These are phyloP conservation scores for Capsicum rhomboideum DNA, from an alignment of 257 asterid genomes.

Conservation along the genomic window DNA sequence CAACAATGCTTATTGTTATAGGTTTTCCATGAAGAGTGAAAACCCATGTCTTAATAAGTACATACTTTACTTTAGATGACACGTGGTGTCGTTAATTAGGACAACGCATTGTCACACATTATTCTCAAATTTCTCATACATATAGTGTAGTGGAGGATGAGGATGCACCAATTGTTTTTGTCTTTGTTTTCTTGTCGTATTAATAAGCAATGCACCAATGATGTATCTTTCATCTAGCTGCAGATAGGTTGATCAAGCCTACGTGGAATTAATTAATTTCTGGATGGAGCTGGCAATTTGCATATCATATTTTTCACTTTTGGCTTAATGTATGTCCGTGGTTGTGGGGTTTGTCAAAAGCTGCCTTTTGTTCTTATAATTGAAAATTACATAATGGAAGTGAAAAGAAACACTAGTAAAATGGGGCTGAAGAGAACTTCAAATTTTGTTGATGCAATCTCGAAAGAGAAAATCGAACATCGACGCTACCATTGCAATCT, in stretches of 20 bases:
- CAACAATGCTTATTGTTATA: not conserved
- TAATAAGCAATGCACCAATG: constrained; percentile 1
- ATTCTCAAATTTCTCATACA: not conserved
- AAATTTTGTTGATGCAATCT: not conserved
- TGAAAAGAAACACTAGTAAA: too few relatives aligned
- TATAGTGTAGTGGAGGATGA: not conserved
- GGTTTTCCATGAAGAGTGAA: not conserved
- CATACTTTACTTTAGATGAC: not conserved
- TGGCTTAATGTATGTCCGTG: not conserved
- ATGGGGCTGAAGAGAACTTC: too few relatives aligned
- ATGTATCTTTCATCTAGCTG: not conserved
- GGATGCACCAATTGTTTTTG: not conserved
- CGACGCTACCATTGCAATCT: not conserved
- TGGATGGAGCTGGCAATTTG: not conserved
- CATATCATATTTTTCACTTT: not conserved
- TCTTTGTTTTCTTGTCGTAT: not conserved
- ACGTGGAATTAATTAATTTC: not conserved
- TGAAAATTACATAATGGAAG: not conserved
- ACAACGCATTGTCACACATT: not conserved
- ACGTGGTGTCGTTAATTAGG: not conserved
- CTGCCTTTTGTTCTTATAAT: not conserved
- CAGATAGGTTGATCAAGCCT: not conserved
- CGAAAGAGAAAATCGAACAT: not conserved
- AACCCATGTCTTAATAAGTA: not conserved
- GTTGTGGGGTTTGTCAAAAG: not conserved